Conservation (phyloP, 257 asterid species). For the Lycium ferocissimum region DNA sequence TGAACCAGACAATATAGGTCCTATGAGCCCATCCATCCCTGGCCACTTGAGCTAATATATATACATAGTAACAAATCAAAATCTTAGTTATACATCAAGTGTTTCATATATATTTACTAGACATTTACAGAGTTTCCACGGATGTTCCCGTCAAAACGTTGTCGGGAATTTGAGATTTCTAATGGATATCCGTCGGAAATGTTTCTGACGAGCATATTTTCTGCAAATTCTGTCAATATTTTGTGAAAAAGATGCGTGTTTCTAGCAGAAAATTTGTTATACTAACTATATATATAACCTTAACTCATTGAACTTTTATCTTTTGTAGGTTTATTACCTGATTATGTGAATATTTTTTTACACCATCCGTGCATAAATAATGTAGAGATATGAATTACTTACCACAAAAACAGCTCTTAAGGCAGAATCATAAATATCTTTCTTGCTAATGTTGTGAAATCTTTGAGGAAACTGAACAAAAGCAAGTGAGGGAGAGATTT, state of each 20-base stretch:
- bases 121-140: no score
- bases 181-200: no score
- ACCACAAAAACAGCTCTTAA: constrained; percentile 42
- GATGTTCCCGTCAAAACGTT: no score
- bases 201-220: no score
- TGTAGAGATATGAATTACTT: background rate
- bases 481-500: constrained; percentile 45
- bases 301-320: no score
- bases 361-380: background rate
- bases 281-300: no score
- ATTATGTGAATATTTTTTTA: background rate
- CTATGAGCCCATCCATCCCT: constrained; percentile 64
- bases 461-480: constrained; percentile 78
- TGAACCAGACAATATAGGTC: constrained; percentile 57
- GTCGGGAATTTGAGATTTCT: no score
- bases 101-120: no score
- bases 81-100: background rate
- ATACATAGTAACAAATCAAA: background rate
- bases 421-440: constrained; percentile 59
- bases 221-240: no score
- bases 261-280: no score
- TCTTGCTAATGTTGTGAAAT: constrained; percentile 55
- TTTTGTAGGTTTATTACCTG: no score
- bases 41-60: constrained; percentile 47
- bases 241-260: no score